Evolutionary conservation across 371 early-diverging fungal genomes (phyloP).

Genomic region (Rhizopus delemar): DNA sequence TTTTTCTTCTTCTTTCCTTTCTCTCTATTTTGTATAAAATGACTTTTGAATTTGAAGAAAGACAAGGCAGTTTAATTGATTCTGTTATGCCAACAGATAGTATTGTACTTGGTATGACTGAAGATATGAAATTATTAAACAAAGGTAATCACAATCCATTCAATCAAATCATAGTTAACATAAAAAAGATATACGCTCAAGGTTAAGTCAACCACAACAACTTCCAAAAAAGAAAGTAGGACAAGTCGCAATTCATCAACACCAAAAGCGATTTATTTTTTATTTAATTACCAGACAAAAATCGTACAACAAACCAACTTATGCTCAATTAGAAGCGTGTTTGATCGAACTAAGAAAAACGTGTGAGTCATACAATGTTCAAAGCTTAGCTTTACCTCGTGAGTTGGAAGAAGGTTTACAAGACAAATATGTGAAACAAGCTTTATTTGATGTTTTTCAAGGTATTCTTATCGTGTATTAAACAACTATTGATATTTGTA

Average conservation of each 20-base stretch:
- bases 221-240: conserved; percentile 36
- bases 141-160: conserved; percentile 28
- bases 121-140: conserved; percentile 31
- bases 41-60: conserved; percentile 49
- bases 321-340: conserved; percentile 31
- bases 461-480: conserved; percentile 12
- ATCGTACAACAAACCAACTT: conserved; percentile 33
- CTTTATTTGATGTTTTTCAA: conserved; percentile 32
- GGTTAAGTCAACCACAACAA: conserved; percentile 29
- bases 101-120: conserved; percentile 31
- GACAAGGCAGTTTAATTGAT: conserved; percentile 31
- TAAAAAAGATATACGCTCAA: conserved; percentile 23
- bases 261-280: conserved; percentile 30
- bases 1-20: conserved; percentile 12
- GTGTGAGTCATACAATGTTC: conserved; percentile 29
- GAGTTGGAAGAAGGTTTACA: conserved; percentile 35
- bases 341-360: conserved; percentile 28
- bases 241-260: conserved; percentile 22
- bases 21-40: conserved; percentile 20
- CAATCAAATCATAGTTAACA: not conserved
- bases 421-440: conserved; percentile 35
- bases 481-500: not conserved
- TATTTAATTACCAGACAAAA: conserved; percentile 33
- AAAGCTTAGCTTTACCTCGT: conserved; percentile 27
- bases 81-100: conserved; percentile 22